Base-by-base conservation (phyloP, 75 land plant species). In the Larix kaempferi region DNA sequence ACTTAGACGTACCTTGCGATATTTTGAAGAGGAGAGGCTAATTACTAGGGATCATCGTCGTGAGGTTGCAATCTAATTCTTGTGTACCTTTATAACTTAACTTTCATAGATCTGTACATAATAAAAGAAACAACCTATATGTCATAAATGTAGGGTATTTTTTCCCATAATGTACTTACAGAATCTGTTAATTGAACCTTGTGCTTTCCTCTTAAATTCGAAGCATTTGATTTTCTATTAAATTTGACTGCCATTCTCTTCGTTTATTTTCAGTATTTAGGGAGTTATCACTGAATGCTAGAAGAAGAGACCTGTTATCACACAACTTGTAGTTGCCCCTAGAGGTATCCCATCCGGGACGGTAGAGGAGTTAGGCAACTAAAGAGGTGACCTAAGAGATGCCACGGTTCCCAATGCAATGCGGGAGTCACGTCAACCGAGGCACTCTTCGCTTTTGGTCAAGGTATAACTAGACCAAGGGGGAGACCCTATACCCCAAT, bases 11-110 rank as follows among this genome's bases (percentile, higher is more conserved):
- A 92, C 90, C 49, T 78, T 96, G 49, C 82, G 95, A 8, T 89
- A 86, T 73, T 88, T 96, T 49, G 98, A 94, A 82, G 95, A 94
- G 62, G 99, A 96, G 81, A 87, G 89, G 76, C 83, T 96, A 4
- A 81, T 96, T 55, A 83, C 87, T 4, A 78, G 98, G n/a, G 99
- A 96, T 78, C 92, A 94, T 63, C 86, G 97, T 61, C 89, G 80
- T 65, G 99, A 96, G 94, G 98, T 92, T 23, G 52, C 49, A n/a
- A 49, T 69, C 73, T 69, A 19, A 37, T 22, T 69, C 22, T 69
- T 39, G 52, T 39, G 44, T 69, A 4, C 37, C 54, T n/a, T 21
- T 19, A 69, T 19, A 41, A 41, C 41, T 41, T 69, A 19, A 21
- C 13, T 41, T 69, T 69, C 11, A n/a, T 41, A 41, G 44, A 21